Evolutionary conservation across 352 stramenopile species (phyloP).

Genomic region (Plasmopara muralis): DNA sequence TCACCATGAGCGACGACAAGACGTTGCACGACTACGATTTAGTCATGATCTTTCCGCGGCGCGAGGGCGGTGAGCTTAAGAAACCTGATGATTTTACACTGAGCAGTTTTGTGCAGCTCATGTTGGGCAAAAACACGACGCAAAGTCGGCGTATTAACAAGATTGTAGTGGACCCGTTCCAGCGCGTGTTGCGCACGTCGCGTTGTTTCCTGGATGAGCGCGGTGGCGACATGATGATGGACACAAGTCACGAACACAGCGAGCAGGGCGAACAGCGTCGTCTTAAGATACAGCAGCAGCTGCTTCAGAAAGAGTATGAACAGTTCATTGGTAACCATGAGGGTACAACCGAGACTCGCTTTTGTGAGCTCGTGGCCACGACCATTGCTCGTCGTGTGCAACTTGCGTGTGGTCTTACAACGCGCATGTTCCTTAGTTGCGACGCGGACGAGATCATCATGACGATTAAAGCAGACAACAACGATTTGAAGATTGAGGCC

Average conservation of each 20-base stretch:
- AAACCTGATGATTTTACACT: constrained; percentile 58
- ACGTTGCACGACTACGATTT: constrained; percentile 70
- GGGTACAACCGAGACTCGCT: constrained; percentile 46
- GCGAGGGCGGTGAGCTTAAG: constrained; percentile 57
- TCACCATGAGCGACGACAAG: constrained; percentile 24
- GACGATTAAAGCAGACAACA: constrained; percentile 63
- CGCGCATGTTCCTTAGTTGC: constrained; percentile 58
- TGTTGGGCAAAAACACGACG: constrained; percentile 61
- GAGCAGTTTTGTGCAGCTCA: constrained; percentile 51
- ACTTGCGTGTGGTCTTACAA: constrained; percentile 65
- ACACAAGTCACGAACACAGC: constrained; percentile 46
- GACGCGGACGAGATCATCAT: constrained; percentile 70
- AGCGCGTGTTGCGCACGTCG: constrained; percentile 54
- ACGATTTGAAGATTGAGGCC: constrained; percentile 39
- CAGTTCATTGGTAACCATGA: constrained; percentile 33
- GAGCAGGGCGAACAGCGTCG: constrained; percentile 35
- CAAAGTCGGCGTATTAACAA: constrained; percentile 23
- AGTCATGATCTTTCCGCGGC: constrained; percentile 74
- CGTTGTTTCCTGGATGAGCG: constrained; percentile 70
- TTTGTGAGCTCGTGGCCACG: constrained; percentile 65
- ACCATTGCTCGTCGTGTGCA: constrained; percentile 66
- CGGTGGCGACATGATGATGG: constrained; percentile 35
- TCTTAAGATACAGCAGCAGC: constrained; percentile 30
- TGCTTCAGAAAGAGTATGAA: constrained; percentile 60
- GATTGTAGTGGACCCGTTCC: constrained; percentile 67